Evolutionary conservation across 306 rosid species (phyloP), one percentile per base, ranked within the genome.

Genomic region (Acacia acuminata): DNA sequence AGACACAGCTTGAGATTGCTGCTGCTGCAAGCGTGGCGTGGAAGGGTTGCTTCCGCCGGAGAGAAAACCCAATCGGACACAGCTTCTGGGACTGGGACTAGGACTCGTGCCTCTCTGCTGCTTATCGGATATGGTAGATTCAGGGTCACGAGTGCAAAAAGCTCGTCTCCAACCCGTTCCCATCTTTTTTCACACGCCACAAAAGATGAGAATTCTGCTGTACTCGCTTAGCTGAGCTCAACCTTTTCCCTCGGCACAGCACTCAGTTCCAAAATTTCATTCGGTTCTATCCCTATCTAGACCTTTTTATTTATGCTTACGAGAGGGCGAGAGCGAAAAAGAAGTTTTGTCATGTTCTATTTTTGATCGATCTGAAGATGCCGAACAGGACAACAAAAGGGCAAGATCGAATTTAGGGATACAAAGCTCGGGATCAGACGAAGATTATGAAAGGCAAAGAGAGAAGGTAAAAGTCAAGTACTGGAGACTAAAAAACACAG

Each of bases 81-180:
- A 87, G 88, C 91, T 92, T 85, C 92, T 90, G 4, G 98, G 92
- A 75, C 96, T 96, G 0, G 94, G 93, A 47, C 85, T 91, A 0
- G 93, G 85, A 25, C 92, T 89, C 0, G 76, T 25, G 66, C 84
- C 88, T 12, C 78, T 79, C 8, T 83, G 88, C 4, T 83, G 85
- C 77, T 88, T 88, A 56, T 90, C 92, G 0, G 97, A 79, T 16
- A 80, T 20, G 71, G 75, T 80, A 6, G 91, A 84, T 17, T 89
- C 93, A 34, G 92, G 87, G 82, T 92, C 94, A 17, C 94, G 87
- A 55, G 96, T 90, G 86, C 99, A 96, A 76, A 96, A 96, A 13
- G 97, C 97, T 87, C 97, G 89, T 82, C 99, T 91, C 99, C 99
- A 96, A 56, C 98, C 94, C 10, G 94, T 94, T 45, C 97, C 97